Evolutionary conservation across 2,329 filamentous ascomycete species (phyloP), one percentile per base, ranked within the genome.

Genomic region (Sphaerulina vaccinii): DNA sequence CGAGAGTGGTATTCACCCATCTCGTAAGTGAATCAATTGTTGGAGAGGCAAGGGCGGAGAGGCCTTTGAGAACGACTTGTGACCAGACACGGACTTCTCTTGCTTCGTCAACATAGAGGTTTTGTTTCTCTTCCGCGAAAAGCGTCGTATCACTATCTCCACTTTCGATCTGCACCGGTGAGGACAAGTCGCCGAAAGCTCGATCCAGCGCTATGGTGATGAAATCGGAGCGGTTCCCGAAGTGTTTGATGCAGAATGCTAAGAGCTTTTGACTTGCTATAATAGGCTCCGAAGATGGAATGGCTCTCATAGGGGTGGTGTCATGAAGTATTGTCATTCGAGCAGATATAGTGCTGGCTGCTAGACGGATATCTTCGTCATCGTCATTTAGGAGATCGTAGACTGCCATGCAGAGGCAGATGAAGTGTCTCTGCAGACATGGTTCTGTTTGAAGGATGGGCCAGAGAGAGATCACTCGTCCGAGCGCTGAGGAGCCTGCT

Each of bases 111-210:
- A 92, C 75, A 68, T 89, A 97, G n/a, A 96, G 78, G 66, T 99
- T 99, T 67, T 95, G 90, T 68, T 95, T 91, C 71, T 99, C 93
- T 50, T 90, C 79, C 0, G 81, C 85, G 67, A 99, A 99, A 0
- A 99, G 79, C 3, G 84, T 77, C 56, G 84, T 81, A 64, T 88
- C 81, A 60, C 75, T 70, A 35, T 69, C n/a, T n/a, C n/a, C n/a
- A n/a, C 68, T 3, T 67, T 62, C 16, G 35, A 21, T 1, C 36
- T n/a, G n/a, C 35, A 32, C n/a, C n/a, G n/a, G 27, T 32, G 6
- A 3, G 10, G 15, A 37, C 27, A 18, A 66, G 24, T 18, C 55
- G 18, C 48, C 60, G 35, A 65, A 64, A 16, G 59, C 58, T 13
- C 65, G 60, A 5, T 13, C 3, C 15, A 66, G 49, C 3, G 59